Base-by-base conservation (phyloP, 805 yeast genomes). In the Lipomyces japonicus region DNA sequence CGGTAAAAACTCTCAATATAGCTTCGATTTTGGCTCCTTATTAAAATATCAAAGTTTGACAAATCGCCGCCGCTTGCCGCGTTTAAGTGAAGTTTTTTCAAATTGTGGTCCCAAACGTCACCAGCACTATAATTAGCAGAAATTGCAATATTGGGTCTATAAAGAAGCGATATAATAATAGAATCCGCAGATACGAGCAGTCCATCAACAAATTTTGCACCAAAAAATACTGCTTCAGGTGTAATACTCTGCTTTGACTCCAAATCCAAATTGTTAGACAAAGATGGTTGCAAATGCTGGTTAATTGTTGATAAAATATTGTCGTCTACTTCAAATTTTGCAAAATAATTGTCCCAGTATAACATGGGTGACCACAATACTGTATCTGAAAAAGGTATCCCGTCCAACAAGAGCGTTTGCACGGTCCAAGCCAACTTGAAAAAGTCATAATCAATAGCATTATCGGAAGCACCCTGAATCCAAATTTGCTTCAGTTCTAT, bases 281-380 rank as follows among this genome's bases (percentile, higher is more conserved):
- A 12, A 18, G 16, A 19, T 16, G 43, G 5, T 14, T 21, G 31
- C 9, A n/a, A 14, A 30, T 30, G 31, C 10, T 28, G 10, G 14
- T 23, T 73, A 7, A 77, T 62, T 0, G 80, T 75, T 53, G 60
- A 69, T 24, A 75, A 46, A 2, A 70, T 63, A 12, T 66, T 63
- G 25, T 53, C 50, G 60, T 75, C 80, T 2, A 52, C 45, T 2
- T 37, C 21, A 26, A 76, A 57, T 2, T 22, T 4, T 1, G 55
- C 52, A 1, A 55, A 31, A 45, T 70, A 59, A 55, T 71, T 68
- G 32, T 68, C 61, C 81, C 81, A 77, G 45, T 66, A 67, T 12
- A 65, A 65, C 2, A 76, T 62, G 0, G 79, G 77, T 0, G 79
- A 69, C 16, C 44, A 12, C 21, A 48, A 34, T 16, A 46, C 21